Conservation (phyloP, 768 basidiomycete species). For the Hysterangium stoloniferum region DNA sequence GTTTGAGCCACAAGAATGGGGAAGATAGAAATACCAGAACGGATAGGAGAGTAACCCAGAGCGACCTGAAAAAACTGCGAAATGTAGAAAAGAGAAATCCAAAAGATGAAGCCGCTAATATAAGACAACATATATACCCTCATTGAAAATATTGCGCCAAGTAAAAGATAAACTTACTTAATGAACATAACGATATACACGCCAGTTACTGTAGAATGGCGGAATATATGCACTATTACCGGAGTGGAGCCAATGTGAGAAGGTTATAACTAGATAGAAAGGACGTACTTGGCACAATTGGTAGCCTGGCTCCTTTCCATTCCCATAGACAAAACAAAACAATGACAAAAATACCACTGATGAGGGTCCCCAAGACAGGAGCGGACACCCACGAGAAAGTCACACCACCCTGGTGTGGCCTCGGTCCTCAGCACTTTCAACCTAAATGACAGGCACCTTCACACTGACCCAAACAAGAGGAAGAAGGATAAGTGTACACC, state of each 20-base stretch:
- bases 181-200: slow-evolving; percentile 66
- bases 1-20: slow-evolving; percentile 64
- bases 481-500: slow-evolving; percentile 55
- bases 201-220: slow-evolving; percentile 53
- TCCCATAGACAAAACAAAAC: slow-evolving; percentile 63
- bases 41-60: slow-evolving; percentile 57
- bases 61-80: slow-evolving; percentile 74
- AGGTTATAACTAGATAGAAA: neutral
- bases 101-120: slow-evolving; percentile 49
- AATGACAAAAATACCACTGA: slow-evolving; percentile 46
- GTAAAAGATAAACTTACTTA: slow-evolving; percentile 32
- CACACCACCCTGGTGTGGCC: slow-evolving; percentile 47
- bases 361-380: slow-evolving; percentile 50
- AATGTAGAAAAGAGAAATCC: slow-evolving; percentile 60
- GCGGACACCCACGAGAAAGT: slow-evolving; percentile 68
- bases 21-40: slow-evolving; percentile 56
- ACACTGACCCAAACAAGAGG: slow-evolving; percentile 61
- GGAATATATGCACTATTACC: slow-evolving; percentile 63
- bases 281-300: slow-evolving; percentile 60
- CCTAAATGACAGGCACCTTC: neutral
- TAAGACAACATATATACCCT: neutral
- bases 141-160: neutral
- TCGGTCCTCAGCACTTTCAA: neutral
- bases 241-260: neutral
- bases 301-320: slow-evolving; percentile 60